Conservation (phyloP, 1,284 basidiomycete genomes). For the Trametes polyzona region DNA sequence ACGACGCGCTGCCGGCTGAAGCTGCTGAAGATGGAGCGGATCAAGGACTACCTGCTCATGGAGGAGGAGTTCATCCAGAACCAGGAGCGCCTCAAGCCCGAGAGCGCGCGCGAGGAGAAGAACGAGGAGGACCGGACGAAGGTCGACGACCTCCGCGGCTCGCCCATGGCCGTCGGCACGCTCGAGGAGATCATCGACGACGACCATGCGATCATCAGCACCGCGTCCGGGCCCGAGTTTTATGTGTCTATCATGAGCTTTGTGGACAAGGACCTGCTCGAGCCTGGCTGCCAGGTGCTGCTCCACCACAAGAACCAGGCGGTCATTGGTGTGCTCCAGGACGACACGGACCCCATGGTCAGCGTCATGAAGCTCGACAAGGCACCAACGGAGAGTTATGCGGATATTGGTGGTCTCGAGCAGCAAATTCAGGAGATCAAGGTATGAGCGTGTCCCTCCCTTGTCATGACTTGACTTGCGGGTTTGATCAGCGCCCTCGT, state of each 20-base stretch:
- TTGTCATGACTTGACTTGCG: neutral
- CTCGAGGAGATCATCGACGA: constrained; percentile 99
- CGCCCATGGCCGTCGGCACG: constrained; percentile 96
- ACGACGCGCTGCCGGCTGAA: constrained; percentile 96
- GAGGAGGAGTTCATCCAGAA: constrained; percentile 99
- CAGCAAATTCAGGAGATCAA: constrained; percentile 99
- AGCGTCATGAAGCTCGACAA: constrained; percentile 99
- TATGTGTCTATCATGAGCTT: constrained; percentile 99
- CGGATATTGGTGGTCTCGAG: constrained; percentile 97
- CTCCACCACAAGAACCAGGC: constrained; percentile 97
- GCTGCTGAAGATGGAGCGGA: constrained; percentile 95
- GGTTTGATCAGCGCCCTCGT: constrained; percentile 9
- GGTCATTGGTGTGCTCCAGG: constrained; percentile 94
- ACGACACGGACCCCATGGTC: constrained; percentile 98
- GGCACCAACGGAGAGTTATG: constrained; percentile 98
- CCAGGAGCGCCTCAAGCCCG: constrained; percentile 88
- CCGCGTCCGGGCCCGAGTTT: constrained; percentile 93
- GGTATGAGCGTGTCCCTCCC: constrained; percentile 48
- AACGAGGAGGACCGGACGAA: constrained; percentile 93
- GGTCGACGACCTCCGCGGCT: constrained; percentile 94
- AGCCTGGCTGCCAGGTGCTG: constrained; percentile 95
- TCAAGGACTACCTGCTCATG: constrained; percentile 96
- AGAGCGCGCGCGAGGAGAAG: constrained; percentile 88
- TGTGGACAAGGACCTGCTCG: constrained; percentile 98
- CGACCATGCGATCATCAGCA: constrained; percentile 98